phyloP scores from a whole-genome alignment of 805 yeast genomes.

The Kuraishia capsulata region DNA sequence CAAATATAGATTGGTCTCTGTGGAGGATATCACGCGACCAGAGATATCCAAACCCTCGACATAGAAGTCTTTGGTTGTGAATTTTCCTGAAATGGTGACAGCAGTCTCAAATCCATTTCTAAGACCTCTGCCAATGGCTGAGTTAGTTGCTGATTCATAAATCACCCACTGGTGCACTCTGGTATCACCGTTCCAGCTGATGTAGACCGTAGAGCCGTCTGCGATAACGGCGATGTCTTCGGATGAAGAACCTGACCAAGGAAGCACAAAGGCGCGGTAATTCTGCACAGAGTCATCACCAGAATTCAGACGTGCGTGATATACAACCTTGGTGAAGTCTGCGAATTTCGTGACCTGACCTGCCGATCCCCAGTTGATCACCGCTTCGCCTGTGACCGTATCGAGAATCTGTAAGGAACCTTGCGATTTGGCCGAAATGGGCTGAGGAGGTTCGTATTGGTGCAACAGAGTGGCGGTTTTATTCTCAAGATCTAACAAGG shows the following conservation, averaged over 20 bases:
- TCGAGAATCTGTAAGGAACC: conserved; percentile 23
- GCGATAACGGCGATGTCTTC: conserved; percentile 21
- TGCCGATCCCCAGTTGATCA: conserved; percentile 29
- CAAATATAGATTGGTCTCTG: too few relatives aligned
- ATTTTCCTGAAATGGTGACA: conserved; percentile 2
- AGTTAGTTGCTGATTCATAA: conserved; percentile 10
- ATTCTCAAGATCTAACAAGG: neutral
- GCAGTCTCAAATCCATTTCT: conserved; percentile 23
- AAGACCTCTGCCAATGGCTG: conserved; percentile 10
- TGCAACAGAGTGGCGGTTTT: conserved; percentile 8
- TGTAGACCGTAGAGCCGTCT: conserved; percentile 15
- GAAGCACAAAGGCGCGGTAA: conserved; percentile 26
- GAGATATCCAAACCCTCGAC: neutral
- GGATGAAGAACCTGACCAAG: conserved; percentile 24
- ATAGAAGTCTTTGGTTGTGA: neutral
- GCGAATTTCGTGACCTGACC: conserved; percentile 28
- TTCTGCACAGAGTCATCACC: conserved; percentile 18
- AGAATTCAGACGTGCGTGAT: conserved; percentile 25
- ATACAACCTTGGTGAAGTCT: conserved; percentile 18
- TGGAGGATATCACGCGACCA: neutral
- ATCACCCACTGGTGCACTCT: conserved; percentile 22
- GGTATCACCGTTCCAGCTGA: conserved; percentile 32
- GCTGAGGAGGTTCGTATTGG: conserved; percentile 17
- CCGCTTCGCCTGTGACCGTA: conserved; percentile 18
- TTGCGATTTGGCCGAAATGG: conserved; percentile 16